These are phyloP conservation scores for Camelina laxa DNA, from an alignment of 345 rosid species.

Conservation along the genomic window DNA sequence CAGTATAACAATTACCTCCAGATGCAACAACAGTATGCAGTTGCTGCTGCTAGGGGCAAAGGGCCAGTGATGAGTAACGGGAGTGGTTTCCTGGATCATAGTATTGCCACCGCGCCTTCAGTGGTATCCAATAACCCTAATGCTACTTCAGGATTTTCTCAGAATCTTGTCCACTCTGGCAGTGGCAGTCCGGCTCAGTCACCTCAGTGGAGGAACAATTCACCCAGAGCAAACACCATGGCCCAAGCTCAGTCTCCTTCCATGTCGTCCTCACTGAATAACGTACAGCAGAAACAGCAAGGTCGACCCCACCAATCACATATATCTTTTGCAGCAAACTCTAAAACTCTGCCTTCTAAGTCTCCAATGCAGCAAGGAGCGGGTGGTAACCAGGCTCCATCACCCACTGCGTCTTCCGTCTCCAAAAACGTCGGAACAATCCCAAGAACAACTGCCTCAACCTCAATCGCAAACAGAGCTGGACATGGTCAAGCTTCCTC, in stretches of 20 bases:
- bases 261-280: conserved; percentile 55
- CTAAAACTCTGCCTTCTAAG: conserved; percentile 58
- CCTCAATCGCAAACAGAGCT: conserved; percentile 57
- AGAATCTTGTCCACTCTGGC: conserved; percentile 63
- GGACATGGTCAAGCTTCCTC: conserved; percentile 54
- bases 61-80: conserved; percentile 59
- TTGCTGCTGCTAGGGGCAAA: conserved; percentile 64
- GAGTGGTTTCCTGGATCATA: conserved; percentile 58
- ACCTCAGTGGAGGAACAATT: conserved; percentile 71
- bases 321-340: conserved; percentile 68
- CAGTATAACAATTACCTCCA: conserved; percentile 51
- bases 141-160: conserved; percentile 57
- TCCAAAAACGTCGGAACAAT: conserved; percentile 82
- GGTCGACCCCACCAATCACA: conserved; percentile 54
- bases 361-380: conserved; percentile 43
- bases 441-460: conserved; percentile 62
- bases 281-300: conserved; percentile 64
- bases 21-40: conserved; percentile 63
- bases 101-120: conserved; percentile 51
- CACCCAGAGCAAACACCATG: conserved; percentile 46
- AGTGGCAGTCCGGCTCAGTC: conserved; percentile 57
- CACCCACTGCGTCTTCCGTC: conserved; percentile 72
- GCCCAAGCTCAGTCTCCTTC: conserved; percentile 57
- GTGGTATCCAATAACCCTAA: conserved; percentile 55
- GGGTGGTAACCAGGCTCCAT: conserved; percentile 49